Percentiles rank a stretch among this genome's conserved stretches.
phyloP scores from a whole-genome alignment of 495 filamentous ascomycete species.

The Xylaria curta region DNA sequence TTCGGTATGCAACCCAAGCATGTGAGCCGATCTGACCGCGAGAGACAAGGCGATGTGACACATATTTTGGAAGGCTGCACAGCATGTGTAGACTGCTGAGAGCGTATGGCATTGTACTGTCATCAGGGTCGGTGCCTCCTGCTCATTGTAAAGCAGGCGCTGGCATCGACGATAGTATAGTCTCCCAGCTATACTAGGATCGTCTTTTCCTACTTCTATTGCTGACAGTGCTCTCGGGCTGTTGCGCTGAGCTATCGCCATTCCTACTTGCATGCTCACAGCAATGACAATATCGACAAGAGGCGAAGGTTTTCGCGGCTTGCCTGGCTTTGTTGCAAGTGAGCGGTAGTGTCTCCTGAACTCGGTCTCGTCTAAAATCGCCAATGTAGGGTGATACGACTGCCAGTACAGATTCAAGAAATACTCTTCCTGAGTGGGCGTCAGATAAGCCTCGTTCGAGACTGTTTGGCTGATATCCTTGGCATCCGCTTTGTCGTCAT shows the following conservation, averaged over 20 bases:
- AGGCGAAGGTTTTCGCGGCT: conserved; percentile 53
- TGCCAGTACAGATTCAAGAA: conserved; percentile 58
- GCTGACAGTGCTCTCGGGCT: conserved; percentile 28
- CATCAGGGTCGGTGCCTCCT: conserved; percentile 57
- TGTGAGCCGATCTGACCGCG: conserved; percentile 56
- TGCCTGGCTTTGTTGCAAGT: conserved; percentile 47
- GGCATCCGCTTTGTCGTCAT: conserved; percentile 20
- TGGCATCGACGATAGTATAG: conserved; percentile 55
- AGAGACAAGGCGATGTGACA: conserved; percentile 47
- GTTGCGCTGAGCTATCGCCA: conserved; percentile 36
- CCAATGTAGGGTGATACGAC: conserved; percentile 47
- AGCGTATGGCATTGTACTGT: conserved; percentile 60
- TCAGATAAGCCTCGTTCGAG: conserved; percentile 33
- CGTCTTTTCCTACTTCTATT: conserved; percentile 37
- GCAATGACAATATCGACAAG: conserved; percentile 63
- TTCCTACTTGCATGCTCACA: conserved; percentile 60
- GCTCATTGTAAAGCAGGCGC: conserved; percentile 50
- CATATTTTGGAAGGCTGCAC: conserved; percentile 59
- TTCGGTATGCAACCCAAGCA: conserved; percentile 60
- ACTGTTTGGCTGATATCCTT: conserved; percentile 16
- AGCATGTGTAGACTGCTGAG: conserved; percentile 52
- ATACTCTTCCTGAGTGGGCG: conserved; percentile 54
- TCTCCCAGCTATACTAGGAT: conserved; percentile 53
- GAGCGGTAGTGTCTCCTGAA: conserved; percentile 58
- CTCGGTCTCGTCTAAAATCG: conserved; percentile 54